Base-by-base conservation (phyloP, 768 basidiomycete genomes). In the Lactifluus pinguis region DNA sequence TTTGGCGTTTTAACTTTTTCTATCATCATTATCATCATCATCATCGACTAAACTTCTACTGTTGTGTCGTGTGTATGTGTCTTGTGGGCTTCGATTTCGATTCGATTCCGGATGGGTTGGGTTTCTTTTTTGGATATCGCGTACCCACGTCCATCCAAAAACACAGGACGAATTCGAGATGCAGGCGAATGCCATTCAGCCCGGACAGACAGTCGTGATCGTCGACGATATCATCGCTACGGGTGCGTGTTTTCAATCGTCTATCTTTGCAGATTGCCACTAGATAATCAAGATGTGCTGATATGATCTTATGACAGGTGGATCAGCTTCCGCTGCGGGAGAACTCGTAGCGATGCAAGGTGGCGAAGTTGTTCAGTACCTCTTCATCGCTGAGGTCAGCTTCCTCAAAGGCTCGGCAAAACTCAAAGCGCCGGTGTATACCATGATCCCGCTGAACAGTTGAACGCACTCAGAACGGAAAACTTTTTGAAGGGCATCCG, bases 211-310 rank as follows among this genome's bases (percentile, higher is more conserved):
- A 61, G 92, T 94, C 21, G 72, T 99, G 49, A 78, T 99, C 48
- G 77, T 99, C 30, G 97, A 99, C 73, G 97, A 99, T 72, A 79
- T 99, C 44, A 91, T 99, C 64, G 97, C 97, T 0, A 98, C 95
- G 34, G 95, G 95, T 89, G 64, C 47, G 79, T 8, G 3, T 63
- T 17, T n/a, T 25, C 54, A 13, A 25, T 25, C 25, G 25, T 25
- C 25, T 25, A 25, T 25, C 25, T 25, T n/a, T 44, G 19, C 32
- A 55, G 36, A 25, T 54, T n/a, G 62, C 7, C n/a, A 30, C 5
- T 57, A 21, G 49, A 38, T 38, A 32, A 25, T 15, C 34, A 55
- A 32, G 57, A 56, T 48, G 14, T 10, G 8, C 21, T 19, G 38
- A 25, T 41, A n/a, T 50, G 41, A 5, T 6, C 39, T 19, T 50